Conservation (phyloP, 257 asterid genomes). For the Striga asiatica region DNA sequence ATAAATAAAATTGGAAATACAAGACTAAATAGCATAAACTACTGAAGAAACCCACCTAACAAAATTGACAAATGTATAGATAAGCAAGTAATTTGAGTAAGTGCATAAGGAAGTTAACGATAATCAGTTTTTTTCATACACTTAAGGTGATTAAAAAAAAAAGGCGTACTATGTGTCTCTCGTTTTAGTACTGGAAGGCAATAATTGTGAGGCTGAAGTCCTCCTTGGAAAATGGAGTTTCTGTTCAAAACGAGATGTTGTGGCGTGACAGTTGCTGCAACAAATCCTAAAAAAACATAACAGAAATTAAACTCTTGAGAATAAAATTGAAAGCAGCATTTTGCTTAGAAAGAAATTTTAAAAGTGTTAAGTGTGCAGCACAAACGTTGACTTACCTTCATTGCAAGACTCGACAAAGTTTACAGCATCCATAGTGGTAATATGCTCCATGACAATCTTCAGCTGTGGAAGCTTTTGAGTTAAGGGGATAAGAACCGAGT, state of each 20-base stretch:
- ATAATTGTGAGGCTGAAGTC: constrained; percentile 81
- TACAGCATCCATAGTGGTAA: constrained; percentile 84
- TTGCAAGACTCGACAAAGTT: constrained; percentile 68
- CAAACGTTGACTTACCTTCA: constrained; percentile 37
- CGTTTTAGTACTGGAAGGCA: constrained; percentile 93
- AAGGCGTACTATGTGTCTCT: constrained; percentile 66
- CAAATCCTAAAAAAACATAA: constrained; percentile 39
- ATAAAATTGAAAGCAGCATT: neutral
- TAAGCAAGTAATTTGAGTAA: neutral
- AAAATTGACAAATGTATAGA: no score
- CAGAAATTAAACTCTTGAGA: neutral
- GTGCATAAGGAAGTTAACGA: neutral
- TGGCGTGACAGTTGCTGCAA: constrained; percentile 96
- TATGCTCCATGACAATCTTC: constrained; percentile 95
- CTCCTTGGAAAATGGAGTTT: constrained; percentile 91
- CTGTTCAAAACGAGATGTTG: constrained; percentile 89
- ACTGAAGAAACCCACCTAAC: no score
- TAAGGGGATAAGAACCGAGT: constrained; percentile 57
- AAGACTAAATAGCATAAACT: no score
- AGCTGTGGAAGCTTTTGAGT: constrained; percentile 55
- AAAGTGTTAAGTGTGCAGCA: neutral
- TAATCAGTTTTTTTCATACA: neutral
- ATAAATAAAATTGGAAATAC: no score
- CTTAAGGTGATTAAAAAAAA: no score
- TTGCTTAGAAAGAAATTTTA: neutral